Percentiles rank a stretch among this genome's conserved stretches.
These are phyloP conservation scores for Tricholoma bakamatsutake DNA, from an alignment of 768 basidiomycete species.

Conservation along the genomic window DNA sequence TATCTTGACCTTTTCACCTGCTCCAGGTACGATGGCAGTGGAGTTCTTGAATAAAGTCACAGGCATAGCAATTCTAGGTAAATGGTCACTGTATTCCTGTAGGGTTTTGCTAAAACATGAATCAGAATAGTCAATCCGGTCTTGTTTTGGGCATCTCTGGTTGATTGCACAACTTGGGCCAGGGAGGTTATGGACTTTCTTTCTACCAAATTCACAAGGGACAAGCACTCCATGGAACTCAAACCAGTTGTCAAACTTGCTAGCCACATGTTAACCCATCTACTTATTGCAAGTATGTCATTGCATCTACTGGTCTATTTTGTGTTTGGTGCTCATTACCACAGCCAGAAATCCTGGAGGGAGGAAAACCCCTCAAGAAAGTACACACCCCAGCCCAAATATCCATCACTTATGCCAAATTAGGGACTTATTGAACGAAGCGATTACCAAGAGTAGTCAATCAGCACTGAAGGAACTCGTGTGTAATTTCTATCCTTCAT, in stretches of 20 bases:
- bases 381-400: not conserved
- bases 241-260: not conserved
- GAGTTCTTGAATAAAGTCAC: slow-evolving; percentile 1
- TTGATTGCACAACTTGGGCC: not conserved
- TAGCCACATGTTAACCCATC: not conserved
- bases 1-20: not conserved
- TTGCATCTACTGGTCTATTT: not conserved
- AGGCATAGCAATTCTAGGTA: not conserved
- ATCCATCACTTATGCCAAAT: not conserved
- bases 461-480: not conserved
- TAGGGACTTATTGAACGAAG: not conserved
- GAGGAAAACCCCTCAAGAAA: slow-evolving; percentile 1
- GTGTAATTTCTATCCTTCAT: not conserved
- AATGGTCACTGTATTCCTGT: not conserved
- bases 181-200: not conserved
- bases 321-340: not conserved
- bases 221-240: not conserved
- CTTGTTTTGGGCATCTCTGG: not conserved
- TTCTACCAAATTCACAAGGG: not conserved
- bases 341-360: not conserved
- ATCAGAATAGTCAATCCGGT: not conserved
- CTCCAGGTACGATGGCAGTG: slow-evolving; percentile 1
- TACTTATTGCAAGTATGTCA: not conserved
- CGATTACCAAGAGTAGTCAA: not conserved
- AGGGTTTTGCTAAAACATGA: not conserved